Evolutionary conservation across 495 filamentous ascomycete genomes (phyloP).

Genomic region (Astrothelium subdiscretum): DNA sequence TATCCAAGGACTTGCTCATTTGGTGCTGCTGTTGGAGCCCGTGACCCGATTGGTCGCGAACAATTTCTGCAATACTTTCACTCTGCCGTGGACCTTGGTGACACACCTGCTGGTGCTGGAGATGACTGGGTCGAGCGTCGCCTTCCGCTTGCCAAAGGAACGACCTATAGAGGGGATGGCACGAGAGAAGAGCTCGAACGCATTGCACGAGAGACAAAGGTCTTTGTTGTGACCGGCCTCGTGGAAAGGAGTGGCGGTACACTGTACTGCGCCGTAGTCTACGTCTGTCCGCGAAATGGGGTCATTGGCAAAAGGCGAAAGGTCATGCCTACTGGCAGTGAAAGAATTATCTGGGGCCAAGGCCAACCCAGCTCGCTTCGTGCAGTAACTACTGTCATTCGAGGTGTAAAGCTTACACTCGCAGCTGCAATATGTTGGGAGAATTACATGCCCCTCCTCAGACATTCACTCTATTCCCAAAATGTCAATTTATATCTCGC

Average conservation of each 20-base stretch:
- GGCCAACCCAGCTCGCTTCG: slow-evolving; percentile 70
- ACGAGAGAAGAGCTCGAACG: slow-evolving; percentile 70
- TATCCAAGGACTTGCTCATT: slow-evolving; percentile 81
- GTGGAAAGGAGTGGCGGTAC: slow-evolving; percentile 73
- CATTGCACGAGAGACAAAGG: slow-evolving; percentile 59
- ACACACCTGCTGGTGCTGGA: slow-evolving; percentile 64
- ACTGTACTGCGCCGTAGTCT: slow-evolving; percentile 74
- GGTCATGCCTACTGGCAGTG: slow-evolving; percentile 83
- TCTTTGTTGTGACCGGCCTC: slow-evolving; percentile 69
- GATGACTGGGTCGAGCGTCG: slow-evolving; percentile 58
- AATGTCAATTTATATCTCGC: slow-evolving; percentile 90
- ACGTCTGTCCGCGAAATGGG: slow-evolving; percentile 64
- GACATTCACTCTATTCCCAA: slow-evolving; percentile 71
- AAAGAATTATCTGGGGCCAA: slow-evolving; percentile 82
- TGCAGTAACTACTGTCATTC: slow-evolving; percentile 70
- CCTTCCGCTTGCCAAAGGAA: slow-evolving; percentile 38
- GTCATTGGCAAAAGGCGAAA: slow-evolving; percentile 81
- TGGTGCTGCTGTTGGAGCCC: slow-evolving; percentile 58
- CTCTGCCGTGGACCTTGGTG: slow-evolving; percentile 70
- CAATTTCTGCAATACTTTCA: slow-evolving; percentile 78
- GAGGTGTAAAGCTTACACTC: slow-evolving; percentile 62
- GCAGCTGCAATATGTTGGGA: slow-evolving; percentile 95
- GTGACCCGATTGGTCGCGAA: slow-evolving; percentile 58
- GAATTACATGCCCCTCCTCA: slow-evolving; percentile 87
- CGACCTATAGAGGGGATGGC: slow-evolving; percentile 58